Evolutionary conservation across 2,329 filamentous ascomycete genomes (phyloP), one percentile per base, ranked within the genome.

Genomic region (Fonsecaea erecta): DNA sequence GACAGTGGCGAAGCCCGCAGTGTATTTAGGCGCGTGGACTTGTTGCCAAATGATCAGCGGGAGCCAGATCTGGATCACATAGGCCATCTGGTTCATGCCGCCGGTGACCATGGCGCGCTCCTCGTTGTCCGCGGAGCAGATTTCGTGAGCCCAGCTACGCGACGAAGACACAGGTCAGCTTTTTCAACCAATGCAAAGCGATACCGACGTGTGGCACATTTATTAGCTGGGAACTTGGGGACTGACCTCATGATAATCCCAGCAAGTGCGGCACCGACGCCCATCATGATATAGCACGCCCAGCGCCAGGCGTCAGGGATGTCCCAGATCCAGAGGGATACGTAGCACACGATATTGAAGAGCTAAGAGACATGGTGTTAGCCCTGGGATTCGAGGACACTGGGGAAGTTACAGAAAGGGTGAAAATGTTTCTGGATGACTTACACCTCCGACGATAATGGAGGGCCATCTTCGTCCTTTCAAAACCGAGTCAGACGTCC

Each of bases 21-120:
- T 72, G 34, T 89, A 90, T 48, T 77, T 68, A 0, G 87, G 87
- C 0, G 83, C 84, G 63, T 89, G 85, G 0, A 86, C 80, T 71
- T 87, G 85, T 75, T 86, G 84, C 87, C 87, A 90, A 26, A 62
- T 53, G 35, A 65, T 28, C 26, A 65, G 80, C 5, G 88, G 88
- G 40, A 91, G 74, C 88, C 88, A 91, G 0, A 87, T 85, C 71
- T 90, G 86, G 48, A 91, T 75, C 0, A 89, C 86, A 65, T 90
- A 90, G 0, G 87, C 87, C 77, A 90, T 84, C 72, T 88, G 83
- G 65, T 90, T 90, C 85, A 90, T 90, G 16, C 80, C 76, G 0
- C 81, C 88, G 0, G 88, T 82, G 0, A 90, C 86, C 4, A 91
- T 77, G 0, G 88, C 87, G 9, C 88, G 79, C 76, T 90, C 88